A percentile compares a stretch with the other conserved stretches of the same genome.
phyloP scores from a whole-genome alignment of 169 alveolate species.

The Eimeria tenella region DNA sequence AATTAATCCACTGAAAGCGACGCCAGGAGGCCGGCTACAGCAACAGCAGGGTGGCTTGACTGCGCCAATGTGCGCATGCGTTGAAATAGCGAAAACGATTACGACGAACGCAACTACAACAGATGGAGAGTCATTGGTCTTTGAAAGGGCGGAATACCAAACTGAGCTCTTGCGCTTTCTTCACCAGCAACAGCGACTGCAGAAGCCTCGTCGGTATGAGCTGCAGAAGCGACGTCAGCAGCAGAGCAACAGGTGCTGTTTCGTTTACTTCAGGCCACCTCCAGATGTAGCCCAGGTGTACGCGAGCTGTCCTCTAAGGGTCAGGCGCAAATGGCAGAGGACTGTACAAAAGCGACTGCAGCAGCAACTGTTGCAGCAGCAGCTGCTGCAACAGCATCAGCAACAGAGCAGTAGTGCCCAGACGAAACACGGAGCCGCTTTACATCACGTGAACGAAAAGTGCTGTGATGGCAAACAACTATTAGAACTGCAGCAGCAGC shows the following conservation, averaged over 20 bases:
- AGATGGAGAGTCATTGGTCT: not conserved
- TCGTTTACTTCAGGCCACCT: constrained; percentile 62
- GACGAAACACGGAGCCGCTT: not conserved
- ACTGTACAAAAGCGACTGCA: not conserved
- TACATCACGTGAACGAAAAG: not conserved
- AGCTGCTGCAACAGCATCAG: constrained; percentile 22
- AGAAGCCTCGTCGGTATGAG: not conserved
- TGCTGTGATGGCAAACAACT: not conserved
- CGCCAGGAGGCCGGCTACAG: constrained; percentile 51
- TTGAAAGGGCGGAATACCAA: not conserved
- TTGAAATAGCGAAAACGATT: not conserved
- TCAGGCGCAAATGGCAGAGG: constrained; percentile 45
- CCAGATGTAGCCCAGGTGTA: constrained; percentile 59
- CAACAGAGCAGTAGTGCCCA: not conserved
- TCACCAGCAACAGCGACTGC: constrained; percentile 55
- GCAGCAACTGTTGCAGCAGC: constrained; percentile 27
- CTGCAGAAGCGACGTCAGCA: not conserved
- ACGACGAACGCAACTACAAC: not conserved
- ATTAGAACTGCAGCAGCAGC: constrained; percentile 26
- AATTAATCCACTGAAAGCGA: constrained; percentile 44
- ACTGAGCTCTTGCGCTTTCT: constrained; percentile 52
- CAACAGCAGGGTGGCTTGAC: constrained; percentile 31
- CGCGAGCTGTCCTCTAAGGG: constrained; percentile 65
- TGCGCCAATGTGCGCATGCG: constrained; percentile 56
- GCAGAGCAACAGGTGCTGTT: constrained; percentile 34